A percentile compares a stretch with the other conserved stretches of the same genome.
phyloP scores from a whole-genome alignment of 177 flowering plant genomes.

The Vitis hybrid region DNA sequence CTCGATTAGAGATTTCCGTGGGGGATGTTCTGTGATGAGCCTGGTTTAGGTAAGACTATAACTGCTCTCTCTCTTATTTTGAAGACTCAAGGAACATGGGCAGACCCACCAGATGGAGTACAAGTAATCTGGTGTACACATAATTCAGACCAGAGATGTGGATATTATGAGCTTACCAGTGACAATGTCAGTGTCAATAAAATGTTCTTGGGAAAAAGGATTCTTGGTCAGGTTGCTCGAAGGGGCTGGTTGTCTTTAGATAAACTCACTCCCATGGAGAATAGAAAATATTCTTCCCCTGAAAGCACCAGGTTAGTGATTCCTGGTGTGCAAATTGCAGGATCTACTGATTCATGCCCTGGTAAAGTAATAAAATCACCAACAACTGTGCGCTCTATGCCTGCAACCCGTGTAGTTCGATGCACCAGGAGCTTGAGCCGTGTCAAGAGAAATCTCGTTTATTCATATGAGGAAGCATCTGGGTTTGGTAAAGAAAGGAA shows the following conservation, averaged over 20 bases:
- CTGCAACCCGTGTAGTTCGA: constrained; percentile 24
- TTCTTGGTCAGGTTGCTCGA: constrained; percentile 34
- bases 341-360: constrained; percentile 21
- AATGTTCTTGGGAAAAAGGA: constrained; percentile 27
- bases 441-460: constrained; percentile 64
- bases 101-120: constrained; percentile 76
- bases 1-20: constrained; percentile 74
- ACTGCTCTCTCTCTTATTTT: constrained; percentile 90
- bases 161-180: constrained; percentile 77
- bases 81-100: constrained; percentile 85
- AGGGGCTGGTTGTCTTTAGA: constrained; percentile 43
- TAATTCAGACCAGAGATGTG: constrained; percentile 65
- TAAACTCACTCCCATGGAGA: constrained; percentile 24
- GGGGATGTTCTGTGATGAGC: constrained; percentile 99
- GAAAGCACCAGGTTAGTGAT: constrained; percentile 32
- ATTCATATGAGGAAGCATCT: constrained; percentile 39
- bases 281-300: constrained; percentile 20
- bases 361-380: constrained; percentile 24
- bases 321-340: constrained; percentile 20
- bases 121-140: constrained; percentile 69
- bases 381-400: constrained; percentile 19
- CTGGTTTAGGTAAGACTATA: constrained; percentile 95
- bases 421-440: constrained; percentile 44
- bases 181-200: constrained; percentile 21
- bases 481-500: constrained; percentile 14